phyloP scores from a whole-genome alignment of 306 rosid species.

The Cajanus cajan region DNA sequence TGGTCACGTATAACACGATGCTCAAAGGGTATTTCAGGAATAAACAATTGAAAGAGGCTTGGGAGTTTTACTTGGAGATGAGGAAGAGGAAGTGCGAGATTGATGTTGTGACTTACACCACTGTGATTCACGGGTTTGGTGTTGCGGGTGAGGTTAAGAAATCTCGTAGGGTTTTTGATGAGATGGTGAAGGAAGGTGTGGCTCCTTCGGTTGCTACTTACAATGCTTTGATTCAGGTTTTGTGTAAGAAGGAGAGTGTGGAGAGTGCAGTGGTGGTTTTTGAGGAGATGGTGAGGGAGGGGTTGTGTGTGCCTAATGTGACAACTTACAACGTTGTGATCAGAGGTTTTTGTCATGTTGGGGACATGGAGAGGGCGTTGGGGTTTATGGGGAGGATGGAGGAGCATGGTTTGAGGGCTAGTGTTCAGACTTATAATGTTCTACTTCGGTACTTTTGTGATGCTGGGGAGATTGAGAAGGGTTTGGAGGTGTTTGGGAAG shows the following conservation, averaged over 20 bases:
- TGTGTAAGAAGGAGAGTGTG: slow-evolving; percentile 83
- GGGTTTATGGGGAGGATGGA: slow-evolving; percentile 58
- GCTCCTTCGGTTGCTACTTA: slow-evolving; percentile 70
- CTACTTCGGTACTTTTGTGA: slow-evolving; percentile 72
- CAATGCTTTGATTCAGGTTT: slow-evolving; percentile 81
- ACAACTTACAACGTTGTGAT: slow-evolving; percentile 64
- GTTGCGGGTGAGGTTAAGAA: slow-evolving; percentile 63
- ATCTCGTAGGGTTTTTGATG: slow-evolving; percentile 63
- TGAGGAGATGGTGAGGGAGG: slow-evolving; percentile 70
- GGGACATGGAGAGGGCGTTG: slow-evolving; percentile 58
- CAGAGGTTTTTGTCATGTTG: slow-evolving; percentile 79
- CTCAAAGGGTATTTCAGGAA: slow-evolving; percentile 80
- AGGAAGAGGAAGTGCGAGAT: slow-evolving; percentile 67
- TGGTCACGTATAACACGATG: slow-evolving; percentile 58
- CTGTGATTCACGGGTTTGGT: slow-evolving; percentile 86
- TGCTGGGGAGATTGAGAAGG: slow-evolving; percentile 73
- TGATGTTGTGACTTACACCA: slow-evolving; percentile 89
- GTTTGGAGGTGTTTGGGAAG: slow-evolving; percentile 60
- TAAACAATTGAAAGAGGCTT: slow-evolving; percentile 70
- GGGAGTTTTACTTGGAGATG: slow-evolving; percentile 77
- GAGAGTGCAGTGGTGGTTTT: slow-evolving; percentile 64
- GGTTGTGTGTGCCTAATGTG: slow-evolving; percentile 60
- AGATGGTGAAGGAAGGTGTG: slow-evolving; percentile 63
- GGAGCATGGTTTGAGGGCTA: slow-evolving; percentile 52
- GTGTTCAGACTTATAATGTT: slow-evolving; percentile 75